Base-by-base conservation (phyloP, 805 yeast species). In the Komagataella populi region DNA sequence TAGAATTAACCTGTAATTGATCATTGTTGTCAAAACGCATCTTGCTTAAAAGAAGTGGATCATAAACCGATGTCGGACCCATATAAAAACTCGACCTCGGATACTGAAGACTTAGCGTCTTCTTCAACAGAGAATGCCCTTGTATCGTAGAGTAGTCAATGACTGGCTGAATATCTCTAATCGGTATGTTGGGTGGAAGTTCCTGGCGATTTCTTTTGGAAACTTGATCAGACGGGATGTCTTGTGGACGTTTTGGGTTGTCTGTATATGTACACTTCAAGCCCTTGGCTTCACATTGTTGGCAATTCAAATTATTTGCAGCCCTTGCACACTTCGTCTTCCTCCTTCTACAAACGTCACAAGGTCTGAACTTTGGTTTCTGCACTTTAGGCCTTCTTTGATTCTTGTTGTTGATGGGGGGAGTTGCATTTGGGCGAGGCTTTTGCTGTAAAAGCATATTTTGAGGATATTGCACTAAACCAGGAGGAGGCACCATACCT, bases 81-180 rank as follows among this genome's bases (percentile, higher is more conserved):
- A 90, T 83, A 59, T 81, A 85, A 60, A 87, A 87, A 17, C 96
- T 84, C 0, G 96, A 88, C 52, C 96, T 70, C 1, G 98, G 96
- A 59, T 82, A 87, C 62, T 88, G 96, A 18, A 87, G 67, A n/a
- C 86, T 77, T 36, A 83, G 69, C 0, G 89, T 82, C 57, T 79
- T 81, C 59, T 81, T 83, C 55, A 84, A 70, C 23, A 84, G 64
- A 3, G 87, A 81, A 54, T 81, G 76, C 2, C 81, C 81, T 56
- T 76, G 80, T 64, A 84, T 72, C 45, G 71, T 63, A 1, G 87
- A 74, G 63, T 84, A 84, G 62, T 84, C 90, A 50, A 78, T 81
- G 12, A 83, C 71, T 1, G 88, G 88, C 2, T 73, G 71, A 23
- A 70, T 74, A 45, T 76, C 80, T 51, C 83, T 60, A 43, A 78